Evolutionary conservation across 2,329 filamentous ascomycete genomes (phyloP), one percentile per base, ranked within the genome.

Genomic region (Torrubiellomyces zombiae): DNA sequence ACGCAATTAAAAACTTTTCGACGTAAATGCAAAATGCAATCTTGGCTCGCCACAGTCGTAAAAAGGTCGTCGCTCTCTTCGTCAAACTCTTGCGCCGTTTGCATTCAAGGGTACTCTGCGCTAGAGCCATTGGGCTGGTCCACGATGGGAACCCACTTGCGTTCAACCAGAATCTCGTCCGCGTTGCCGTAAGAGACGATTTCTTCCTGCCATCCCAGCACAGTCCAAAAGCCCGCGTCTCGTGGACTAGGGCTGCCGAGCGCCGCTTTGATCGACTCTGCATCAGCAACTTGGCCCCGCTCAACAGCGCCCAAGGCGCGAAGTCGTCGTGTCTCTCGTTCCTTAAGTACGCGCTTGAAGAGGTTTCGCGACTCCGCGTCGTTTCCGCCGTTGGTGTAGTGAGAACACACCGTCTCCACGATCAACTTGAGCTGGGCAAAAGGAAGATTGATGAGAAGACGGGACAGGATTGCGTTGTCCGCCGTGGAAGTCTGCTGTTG

Each of bases 391-490:
- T 54, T 53, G 16, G 54, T 48, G 21, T 54, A 53, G 20, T 63
- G 65, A 7, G 72, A 56, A 14, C 57, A 57, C 6, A 39, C 34
- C 25, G 69, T 68, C 37, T 77, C 73, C 17, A 83, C 55, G 2
- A 80, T 49, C 30, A 61, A 59, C 45, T 76, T 73, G 14, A 85
- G 55, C 15, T 74, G 53, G 9, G 63, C 54, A 35, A 77, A 78
- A 0, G 78, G 78, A 5, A 83, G 51, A 20, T 78, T 79, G 26
- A 81, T 51, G 3, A 85, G 53, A 13, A 80, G 54, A 15, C 65
- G 70, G 0, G 78, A 82, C 5, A 83, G 50, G 0, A 63, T 47
- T 0, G 56, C 55, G 14, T 60, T 58, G 16, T 58, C 48, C 14
- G 39, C 38, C 9, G 44, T 44, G 13, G 39, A 41, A 12, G 36